Percentiles rank a stretch among this genome's conserved stretches.
Evolutionary conservation across 2,329 filamentous ascomycete genomes (phyloP).

Genomic region (Colletotrichum lindemuthianum): DNA sequence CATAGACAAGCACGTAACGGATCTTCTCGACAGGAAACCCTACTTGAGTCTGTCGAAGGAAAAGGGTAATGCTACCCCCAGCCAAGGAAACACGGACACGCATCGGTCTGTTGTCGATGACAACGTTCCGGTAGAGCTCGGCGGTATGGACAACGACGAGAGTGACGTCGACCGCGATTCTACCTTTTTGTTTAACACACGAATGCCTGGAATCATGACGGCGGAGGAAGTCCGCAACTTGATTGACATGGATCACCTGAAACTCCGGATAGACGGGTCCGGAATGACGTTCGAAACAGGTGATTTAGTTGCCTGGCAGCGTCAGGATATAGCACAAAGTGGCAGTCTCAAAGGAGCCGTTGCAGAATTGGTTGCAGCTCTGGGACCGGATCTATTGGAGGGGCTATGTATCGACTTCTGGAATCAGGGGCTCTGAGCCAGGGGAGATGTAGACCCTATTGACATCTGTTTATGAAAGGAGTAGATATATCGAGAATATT

Average conservation of each 20-base stretch:
- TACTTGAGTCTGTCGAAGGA: slow-evolving; percentile 62
- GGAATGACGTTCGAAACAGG: slow-evolving; percentile 53
- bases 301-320: slow-evolving; percentile 70
- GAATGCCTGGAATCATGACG: slow-evolving; percentile 74
- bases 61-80: slow-evolving; percentile 36
- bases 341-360: slow-evolving; percentile 69
- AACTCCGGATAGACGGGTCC: slow-evolving; percentile 57
- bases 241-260: slow-evolving; percentile 67
- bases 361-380: slow-evolving; percentile 72
- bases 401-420: slow-evolving; percentile 68
- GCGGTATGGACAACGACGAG: slow-evolving; percentile 14
- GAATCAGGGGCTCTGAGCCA: slow-evolving; percentile 12
- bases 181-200: slow-evolving; percentile 63
- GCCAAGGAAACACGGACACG: not conserved
- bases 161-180: slow-evolving; percentile 34
- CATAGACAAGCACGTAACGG: slow-evolving; percentile 62
- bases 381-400: slow-evolving; percentile 69
- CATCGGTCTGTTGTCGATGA: slow-evolving; percentile 34
- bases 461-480: not conserved
- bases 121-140: slow-evolving; percentile 34
- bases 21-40: slow-evolving; percentile 61
- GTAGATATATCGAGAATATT: not conserved
- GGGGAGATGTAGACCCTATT: not conserved
- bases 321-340: slow-evolving; percentile 53
- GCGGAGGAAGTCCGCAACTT: slow-evolving; percentile 64